Conservation (phyloP, 345 rosid species). For the Punica granatum region DNA sequence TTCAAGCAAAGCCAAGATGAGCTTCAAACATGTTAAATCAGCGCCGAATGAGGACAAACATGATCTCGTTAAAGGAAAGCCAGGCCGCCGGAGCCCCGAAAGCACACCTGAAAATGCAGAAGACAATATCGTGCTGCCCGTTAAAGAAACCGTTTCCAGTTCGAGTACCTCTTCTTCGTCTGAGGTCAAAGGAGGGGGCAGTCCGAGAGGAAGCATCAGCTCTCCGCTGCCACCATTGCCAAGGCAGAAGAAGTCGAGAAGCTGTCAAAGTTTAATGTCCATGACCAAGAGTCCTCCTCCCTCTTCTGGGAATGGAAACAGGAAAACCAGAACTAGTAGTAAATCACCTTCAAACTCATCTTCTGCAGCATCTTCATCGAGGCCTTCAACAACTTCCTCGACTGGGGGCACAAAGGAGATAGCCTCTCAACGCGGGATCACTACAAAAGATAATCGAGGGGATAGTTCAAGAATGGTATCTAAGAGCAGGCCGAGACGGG, state of each 20-base stretch:
- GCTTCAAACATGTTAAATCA: neutral
- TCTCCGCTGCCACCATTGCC: conserved; percentile 7
- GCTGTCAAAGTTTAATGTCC: neutral
- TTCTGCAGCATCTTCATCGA: conserved; percentile 13
- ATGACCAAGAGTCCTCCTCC: conserved; percentile 2
- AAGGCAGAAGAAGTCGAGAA: neutral
- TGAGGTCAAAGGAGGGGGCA: neutral
- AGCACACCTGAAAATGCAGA: conserved; percentile 30
- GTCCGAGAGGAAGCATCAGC: conserved; percentile 13
- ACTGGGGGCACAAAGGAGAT: neutral
- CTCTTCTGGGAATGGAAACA: conserved; percentile 10
- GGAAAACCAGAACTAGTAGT: conserved; percentile 7
- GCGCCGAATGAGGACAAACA: neutral
- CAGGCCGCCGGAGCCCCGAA: conserved; percentile 3
- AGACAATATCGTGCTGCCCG: conserved; percentile 6
- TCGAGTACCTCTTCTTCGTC: neutral
- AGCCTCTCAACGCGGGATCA: neutral
- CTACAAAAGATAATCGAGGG: conserved; percentile 6
- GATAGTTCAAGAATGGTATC: conserved; percentile 1
- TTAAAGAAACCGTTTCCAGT: conserved; percentile 1
- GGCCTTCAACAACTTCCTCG: conserved; percentile 3
- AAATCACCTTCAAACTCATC: neutral
- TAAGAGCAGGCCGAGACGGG: conserved; percentile 24
- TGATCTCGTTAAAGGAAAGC: neutral
- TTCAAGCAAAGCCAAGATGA: neutral